Evolutionary conservation across 78 protist genomes (phyloP).

Genomic region (Protostelium mycophagum): DNA sequence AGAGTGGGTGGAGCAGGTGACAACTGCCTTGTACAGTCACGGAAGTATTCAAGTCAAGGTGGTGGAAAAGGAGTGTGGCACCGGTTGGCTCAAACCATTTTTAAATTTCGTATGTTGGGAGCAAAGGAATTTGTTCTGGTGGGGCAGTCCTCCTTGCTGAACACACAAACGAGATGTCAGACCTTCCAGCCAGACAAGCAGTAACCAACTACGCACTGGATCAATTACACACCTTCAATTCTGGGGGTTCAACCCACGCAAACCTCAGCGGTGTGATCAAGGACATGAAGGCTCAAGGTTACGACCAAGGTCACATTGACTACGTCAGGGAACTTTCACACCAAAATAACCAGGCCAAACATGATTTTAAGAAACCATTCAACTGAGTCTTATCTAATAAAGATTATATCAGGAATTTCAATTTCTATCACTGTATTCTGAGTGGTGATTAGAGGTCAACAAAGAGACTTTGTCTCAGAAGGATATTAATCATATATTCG

Average conservation of each 20-base stretch:
- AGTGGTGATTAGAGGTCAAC: too few relatives aligned
- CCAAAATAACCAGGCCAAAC: slow-evolving; percentile 1
- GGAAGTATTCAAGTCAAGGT: background rate
- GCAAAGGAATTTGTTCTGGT: too few relatives aligned
- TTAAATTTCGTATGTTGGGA: too few relatives aligned
- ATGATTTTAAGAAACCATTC: background rate
- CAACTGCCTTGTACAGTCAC: background rate
- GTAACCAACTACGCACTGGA: background rate
- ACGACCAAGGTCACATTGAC: slow-evolving; percentile 1
- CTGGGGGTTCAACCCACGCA: slow-evolving; percentile 1
- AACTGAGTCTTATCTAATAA: background rate
- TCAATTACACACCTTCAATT: background rate
- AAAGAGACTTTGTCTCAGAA: too few relatives aligned
- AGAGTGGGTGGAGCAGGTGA: background rate
- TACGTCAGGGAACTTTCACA: background rate
- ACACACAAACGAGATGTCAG: background rate
- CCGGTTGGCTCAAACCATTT: too few relatives aligned
- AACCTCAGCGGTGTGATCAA: background rate
- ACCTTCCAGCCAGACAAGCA: slow-evolving; percentile 2
- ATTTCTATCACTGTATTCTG: background rate
- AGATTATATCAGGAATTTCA: background rate
- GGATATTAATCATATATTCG: too few relatives aligned
- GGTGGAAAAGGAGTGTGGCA: background rate
- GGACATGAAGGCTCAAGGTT: slow-evolving; percentile 1
- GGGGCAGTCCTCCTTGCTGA: too few relatives aligned